These are phyloP conservation scores for Erodium trifolium DNA, from an alignment of 441 rosid species.

Conservation along the genomic window DNA sequence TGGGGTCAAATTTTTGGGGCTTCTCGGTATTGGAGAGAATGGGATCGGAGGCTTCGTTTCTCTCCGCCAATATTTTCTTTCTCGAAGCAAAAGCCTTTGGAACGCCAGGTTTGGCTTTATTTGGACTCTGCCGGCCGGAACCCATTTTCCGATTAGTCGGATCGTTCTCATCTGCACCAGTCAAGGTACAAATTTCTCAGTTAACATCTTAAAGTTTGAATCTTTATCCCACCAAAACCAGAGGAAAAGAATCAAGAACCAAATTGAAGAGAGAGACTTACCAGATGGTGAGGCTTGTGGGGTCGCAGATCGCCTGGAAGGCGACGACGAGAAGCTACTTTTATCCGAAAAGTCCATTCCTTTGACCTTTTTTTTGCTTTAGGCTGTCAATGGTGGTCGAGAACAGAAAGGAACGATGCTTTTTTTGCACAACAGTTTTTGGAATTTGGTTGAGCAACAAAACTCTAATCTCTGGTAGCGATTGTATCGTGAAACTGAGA, in stretches of 20 bases:
- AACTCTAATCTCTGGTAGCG: too few species aligned
- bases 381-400: too few species aligned
- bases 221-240: neutral
- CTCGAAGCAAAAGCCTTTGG: constrained; percentile 31
- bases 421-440: too few species aligned
- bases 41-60: constrained; percentile 14
- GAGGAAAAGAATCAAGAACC: too few species aligned
- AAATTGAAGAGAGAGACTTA: constrained; percentile 11
- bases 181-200: neutral
- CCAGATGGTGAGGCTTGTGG: constrained; percentile 16
- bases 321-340: constrained; percentile 14
- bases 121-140: constrained; percentile 9
- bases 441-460: too few species aligned
- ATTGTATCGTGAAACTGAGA: too few species aligned
- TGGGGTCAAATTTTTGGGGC: constrained; percentile 12
- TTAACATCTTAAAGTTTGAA: neutral
- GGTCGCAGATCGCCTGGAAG: constrained; percentile 13
- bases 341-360: constrained; percentile 27
- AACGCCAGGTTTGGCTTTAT: constrained; percentile 27
- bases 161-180: constrained; percentile 30
- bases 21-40: too few species aligned
- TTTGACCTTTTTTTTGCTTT: too few species aligned
- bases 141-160: constrained; percentile 16
- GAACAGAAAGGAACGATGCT: too few species aligned
- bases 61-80: constrained; percentile 34